Base-by-base conservation (phyloP, 306 rosid species). In the Cucurbita maxima region DNA sequence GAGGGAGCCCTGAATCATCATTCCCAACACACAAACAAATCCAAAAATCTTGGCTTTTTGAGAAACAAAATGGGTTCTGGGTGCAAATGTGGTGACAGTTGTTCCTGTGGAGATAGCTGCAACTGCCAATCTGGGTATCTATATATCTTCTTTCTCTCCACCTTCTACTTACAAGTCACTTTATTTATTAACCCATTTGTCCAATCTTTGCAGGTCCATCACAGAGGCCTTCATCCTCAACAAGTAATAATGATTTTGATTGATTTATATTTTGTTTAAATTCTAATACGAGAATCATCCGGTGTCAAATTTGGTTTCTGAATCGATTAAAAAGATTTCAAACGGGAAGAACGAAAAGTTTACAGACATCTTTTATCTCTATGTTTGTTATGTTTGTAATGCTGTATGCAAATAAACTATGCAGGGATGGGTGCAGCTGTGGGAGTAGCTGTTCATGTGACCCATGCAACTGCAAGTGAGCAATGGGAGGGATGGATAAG, bases 31-130 rank as follows among this genome's bases (percentile, higher is more conserved):
- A 1, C 34, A 30, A 30, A 30, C 34, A 2, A 30, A 30, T 30
- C 34, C 34, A 30, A 30, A 30, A 30, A 30, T 30, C 34, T 30
- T 30, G 1, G 34, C 34, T 30, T 30, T 37, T 5, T 15, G 13
- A 59, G n/a, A 41, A n/a, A 13, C 10, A 22, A 30, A 60, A 75
- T 75, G n/a, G 6, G 12, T 76, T 61, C 74, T 36, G 53, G 61
- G 54, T 81, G 84, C 81, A 55, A 66, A 18, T 76, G 84, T 36
- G 81, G 84, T 67, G 73, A 20, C 37, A 78, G 69, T 58, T 80
- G 86, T 81, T 68, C 61, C 52, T 83, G 87, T 38, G 87, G 84
- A 41, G 54, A 76, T 25, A 59, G 15, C 80, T 83, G 86, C 78
- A 71, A 37, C n/a, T 83, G 86, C 30, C 75, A 52, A 76, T 61